Base-by-base conservation (phyloP, 768 basidiomycete species). In the Phlebiopsis flavidoalba region DNA sequence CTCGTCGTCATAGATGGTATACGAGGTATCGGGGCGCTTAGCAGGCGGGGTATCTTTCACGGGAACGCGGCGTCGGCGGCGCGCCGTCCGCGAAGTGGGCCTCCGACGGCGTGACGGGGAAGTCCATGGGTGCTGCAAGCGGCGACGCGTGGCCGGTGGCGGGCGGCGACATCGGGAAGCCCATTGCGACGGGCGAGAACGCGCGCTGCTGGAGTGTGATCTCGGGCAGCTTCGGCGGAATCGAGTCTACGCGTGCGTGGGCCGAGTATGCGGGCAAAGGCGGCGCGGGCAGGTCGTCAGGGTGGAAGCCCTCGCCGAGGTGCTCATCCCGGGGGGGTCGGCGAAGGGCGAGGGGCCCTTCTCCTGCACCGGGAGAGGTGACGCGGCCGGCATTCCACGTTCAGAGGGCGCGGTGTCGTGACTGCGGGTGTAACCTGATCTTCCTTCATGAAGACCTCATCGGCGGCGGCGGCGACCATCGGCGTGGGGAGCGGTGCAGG, bases 1-100 rank as follows among this genome's bases (percentile, higher is more conserved):
- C 31, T 83, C 83, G 36, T 81, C 80, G 64, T 85, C 79, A 64
- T 88, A 89, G 57, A 78, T 40, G 48, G 77, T 79, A 60, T 76
- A 77, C 40, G 83, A 73, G 12, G 84, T 84, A 21, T 75, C 71
- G 12, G 82, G 82, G 53, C 83, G 74, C 68, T 75, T 74, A 50
- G 72, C 68, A 33, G 57, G 54, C 1, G 48, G 62, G 33, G 56
- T 58, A 19, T 50, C 62, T 19, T n/a, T 31, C 31, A 53, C 52
- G 51, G 57, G 60, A n/a, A 61, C 50, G 63, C 56, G 53, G 66
- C 37, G 45, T 35, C 36, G 60, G 14, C 33, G 63, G 63, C 7
- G 49, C 53, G n/a, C n/a, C n/a, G 5, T 54, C 19, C 3, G 55
- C 57, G 63, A 64, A 61, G 54, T 69, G 64, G 11, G 64, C 63